Conservation (phyloP, 1,284 basidiomycete genomes). For the Wolfiporia cocos region DNA sequence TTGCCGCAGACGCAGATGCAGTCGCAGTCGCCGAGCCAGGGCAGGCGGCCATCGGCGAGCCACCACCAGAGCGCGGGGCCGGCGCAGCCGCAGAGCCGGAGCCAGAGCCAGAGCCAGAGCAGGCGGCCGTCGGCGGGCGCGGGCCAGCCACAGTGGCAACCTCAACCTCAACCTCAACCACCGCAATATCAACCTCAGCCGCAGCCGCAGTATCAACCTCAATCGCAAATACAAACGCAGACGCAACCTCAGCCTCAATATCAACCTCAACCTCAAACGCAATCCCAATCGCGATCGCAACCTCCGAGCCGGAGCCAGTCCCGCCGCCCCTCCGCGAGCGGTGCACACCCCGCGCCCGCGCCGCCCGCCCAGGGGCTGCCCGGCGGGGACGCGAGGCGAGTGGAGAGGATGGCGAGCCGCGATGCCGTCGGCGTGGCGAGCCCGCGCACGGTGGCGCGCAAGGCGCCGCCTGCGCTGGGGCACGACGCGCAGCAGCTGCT, state of each 20-base stretch:
- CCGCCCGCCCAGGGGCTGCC: too few species aligned
- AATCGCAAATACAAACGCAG: background rate
- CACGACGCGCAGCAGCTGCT: background rate
- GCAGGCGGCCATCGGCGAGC: too few species aligned
- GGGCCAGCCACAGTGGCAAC: background rate
- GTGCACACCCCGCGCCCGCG: background rate
- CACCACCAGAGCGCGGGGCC: too few species aligned
- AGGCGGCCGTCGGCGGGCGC: too few species aligned
- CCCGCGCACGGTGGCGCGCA: slow-evolving; percentile 4
- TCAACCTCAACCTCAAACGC: background rate
- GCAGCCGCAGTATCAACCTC: background rate
- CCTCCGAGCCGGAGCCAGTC: background rate
- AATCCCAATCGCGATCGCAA: background rate
- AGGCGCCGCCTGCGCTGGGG: slow-evolving; percentile 1
- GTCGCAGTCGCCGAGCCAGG: too few species aligned
- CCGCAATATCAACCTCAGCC: background rate
- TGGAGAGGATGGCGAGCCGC: too few species aligned
- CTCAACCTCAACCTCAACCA: background rate
- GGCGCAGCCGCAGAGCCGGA: too few species aligned
- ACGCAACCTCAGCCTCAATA: too few species aligned
- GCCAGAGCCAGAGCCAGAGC: too few species aligned
- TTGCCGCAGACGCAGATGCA: too few species aligned
- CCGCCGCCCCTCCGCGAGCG: background rate
- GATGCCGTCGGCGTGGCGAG: slow-evolving; percentile 1
- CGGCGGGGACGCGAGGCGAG: too few species aligned